Percentiles rank a stretch among this genome's conserved stretches.
phyloP scores from a whole-genome alignment of 2,329 filamentous ascomycete species.

The Venturia effusa region DNA sequence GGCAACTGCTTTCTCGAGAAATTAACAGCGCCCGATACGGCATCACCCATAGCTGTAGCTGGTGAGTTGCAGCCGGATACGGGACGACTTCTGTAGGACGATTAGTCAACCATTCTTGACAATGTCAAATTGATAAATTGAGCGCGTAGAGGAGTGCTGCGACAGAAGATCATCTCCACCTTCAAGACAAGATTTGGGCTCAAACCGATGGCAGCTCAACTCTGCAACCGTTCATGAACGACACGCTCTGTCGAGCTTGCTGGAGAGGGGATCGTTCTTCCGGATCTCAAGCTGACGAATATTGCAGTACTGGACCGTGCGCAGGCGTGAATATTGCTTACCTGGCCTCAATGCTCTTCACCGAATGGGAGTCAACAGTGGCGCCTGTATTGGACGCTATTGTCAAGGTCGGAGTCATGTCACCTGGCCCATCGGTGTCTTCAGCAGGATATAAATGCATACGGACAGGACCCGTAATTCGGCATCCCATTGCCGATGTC shows the following conservation, averaged over 20 bases:
- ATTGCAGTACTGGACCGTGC: not conserved
- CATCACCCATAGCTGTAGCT: not conserved
- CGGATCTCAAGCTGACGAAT: too few relatives aligned
- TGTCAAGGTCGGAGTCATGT: not conserved
- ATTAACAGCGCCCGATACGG: not conserved
- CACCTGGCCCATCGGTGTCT: not conserved
- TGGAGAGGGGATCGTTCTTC: not conserved
- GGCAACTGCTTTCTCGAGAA: not conserved
- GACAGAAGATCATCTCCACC: not conserved
- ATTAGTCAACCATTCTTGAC: not conserved
- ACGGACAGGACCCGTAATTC: not conserved
- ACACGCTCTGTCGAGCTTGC: not conserved
- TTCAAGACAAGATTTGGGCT: not conserved
- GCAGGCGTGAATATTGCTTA: not conserved
- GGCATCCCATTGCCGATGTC: not conserved
- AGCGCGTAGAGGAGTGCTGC: not conserved
- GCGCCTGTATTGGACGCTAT: constrained; percentile 2
- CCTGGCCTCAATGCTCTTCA: not conserved
- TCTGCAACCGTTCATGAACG: not conserved
- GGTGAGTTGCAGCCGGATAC: not conserved
- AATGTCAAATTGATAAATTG: not conserved
- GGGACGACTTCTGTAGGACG: not conserved
- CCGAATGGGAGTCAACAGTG: not conserved
- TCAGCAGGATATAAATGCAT: not conserved
- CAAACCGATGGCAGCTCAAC: not conserved